Evolutionary conservation across 352 stramenopile species (phyloP), one percentile per base, ranked within the genome.

Genomic region (Phytophthora aleatoria): DNA sequence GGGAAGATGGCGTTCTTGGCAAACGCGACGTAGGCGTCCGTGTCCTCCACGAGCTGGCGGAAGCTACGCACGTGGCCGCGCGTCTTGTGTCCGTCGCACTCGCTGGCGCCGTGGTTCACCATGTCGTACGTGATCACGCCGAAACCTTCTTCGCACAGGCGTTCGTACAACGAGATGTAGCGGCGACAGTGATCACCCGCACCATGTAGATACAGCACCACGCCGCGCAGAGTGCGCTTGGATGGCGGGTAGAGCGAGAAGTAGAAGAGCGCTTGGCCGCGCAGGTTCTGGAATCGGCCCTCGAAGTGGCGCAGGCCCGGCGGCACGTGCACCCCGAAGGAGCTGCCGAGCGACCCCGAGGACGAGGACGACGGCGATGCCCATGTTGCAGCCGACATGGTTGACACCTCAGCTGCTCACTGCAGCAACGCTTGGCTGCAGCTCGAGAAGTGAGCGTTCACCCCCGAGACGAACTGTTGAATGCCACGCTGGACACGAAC

Each of bases 21-120:
- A 59, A 81, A 78, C n/a, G 57, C 35, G 30, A 83, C 38, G 51
- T 71, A 75, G 11, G 41, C 49, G 52, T 85, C 69, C 20, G 68
- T 77, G 60, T 85, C 76, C 54, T 85, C 71, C 54, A 85, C 65
- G 45, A 85, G 67, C 53, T 81, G 65, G 3, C 52, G 62, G 50
- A 82, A 82, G 42, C 56, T 67, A 20, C 69, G 57, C 13, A 71
- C 64, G 55, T 79, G 74, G 16, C 58, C 74, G 39, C 75, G 66
- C 31, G 70, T 65, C 36, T 57, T 58, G 61, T 76, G 61, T 0
- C 26, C 51, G 59, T 75, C 64, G 47, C 51, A 69, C 44, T 79
- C 74, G 51, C 77, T 85, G 16, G 67, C 50, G 31, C 77, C 77
- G 60, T 82, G 77, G 41, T 68, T 74, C 9, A 81, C 50, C 28